phyloP scores from a whole-genome alignment of 2,329 filamentous ascomycete species.

The Claviceps sp. region DNA sequence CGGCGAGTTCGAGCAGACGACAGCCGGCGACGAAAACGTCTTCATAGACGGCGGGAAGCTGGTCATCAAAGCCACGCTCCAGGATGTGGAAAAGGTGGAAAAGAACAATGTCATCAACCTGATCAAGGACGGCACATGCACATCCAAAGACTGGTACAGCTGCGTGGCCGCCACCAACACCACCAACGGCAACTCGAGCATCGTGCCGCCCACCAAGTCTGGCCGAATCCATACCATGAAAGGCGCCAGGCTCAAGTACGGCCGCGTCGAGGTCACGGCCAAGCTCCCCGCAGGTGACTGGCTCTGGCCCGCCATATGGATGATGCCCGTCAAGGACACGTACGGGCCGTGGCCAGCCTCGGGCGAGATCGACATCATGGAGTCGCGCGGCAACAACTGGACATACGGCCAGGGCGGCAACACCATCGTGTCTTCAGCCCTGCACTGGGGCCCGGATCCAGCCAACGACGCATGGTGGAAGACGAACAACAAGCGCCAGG shows the following conservation, averaged over 20 bases:
- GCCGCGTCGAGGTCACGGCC: conserved; percentile 67
- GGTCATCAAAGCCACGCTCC: conserved; percentile 64
- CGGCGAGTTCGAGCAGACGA: conserved; percentile 70
- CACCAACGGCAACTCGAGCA: conserved; percentile 54
- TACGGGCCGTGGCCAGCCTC: conserved; percentile 70
- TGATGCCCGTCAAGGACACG: conserved; percentile 59
- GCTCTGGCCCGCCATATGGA: conserved; percentile 29
- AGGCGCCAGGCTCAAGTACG: conserved; percentile 61
- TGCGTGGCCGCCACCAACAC: conserved; percentile 64
- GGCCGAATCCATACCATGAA: conserved; percentile 65
- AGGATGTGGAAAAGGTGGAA: conserved; percentile 52
- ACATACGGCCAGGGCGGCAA: conserved; percentile 65
- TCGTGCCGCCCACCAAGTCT: conserved; percentile 66
- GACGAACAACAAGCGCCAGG: conserved; percentile 64
- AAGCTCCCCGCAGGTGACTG: conserved; percentile 50
- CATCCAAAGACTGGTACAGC: conserved; percentile 37
- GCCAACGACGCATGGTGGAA: conserved; percentile 70
- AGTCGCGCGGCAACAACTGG: conserved; percentile 72
- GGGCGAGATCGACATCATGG: conserved; percentile 73
- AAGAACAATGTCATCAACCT: conserved; percentile 57
- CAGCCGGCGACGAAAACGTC: conserved; percentile 57
- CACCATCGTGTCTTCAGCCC: conserved; percentile 63
- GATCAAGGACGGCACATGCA: conserved; percentile 51
- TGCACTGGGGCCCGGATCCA: conserved; percentile 69
- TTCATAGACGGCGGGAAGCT: conserved; percentile 57